phyloP scores from a whole-genome alignment of 257 asterid genomes.

The Asclepias syriaca region DNA sequence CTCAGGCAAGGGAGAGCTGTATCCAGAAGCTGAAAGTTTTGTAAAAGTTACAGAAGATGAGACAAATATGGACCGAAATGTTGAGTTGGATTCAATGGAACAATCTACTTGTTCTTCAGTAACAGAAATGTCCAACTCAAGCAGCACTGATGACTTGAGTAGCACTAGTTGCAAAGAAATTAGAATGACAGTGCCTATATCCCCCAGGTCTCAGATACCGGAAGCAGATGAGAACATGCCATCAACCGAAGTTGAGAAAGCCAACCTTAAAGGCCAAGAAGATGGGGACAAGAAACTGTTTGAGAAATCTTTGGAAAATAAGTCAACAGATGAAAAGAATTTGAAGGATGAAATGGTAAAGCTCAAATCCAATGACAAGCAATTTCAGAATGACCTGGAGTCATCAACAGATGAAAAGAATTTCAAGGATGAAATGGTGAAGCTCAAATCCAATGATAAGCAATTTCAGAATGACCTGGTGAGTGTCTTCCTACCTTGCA shows the following conservation, averaged over 20 bases:
- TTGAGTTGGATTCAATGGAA: slow-evolving; percentile 13
- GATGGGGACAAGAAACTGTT: slow-evolving; percentile 18
- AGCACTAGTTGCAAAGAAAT: slow-evolving; percentile 46
- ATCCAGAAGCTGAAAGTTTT: slow-evolving; percentile 21
- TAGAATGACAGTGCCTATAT: slow-evolving; percentile 20
- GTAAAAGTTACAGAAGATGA: slow-evolving; percentile 7
- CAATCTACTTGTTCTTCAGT: slow-evolving; percentile 35
- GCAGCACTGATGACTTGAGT: slow-evolving; percentile 23
- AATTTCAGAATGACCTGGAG: slow-evolving; percentile 25
- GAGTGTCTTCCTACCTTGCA: slow-evolving; percentile 5
- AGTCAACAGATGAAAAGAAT: not conserved
- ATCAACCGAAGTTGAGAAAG: slow-evolving; percentile 15
- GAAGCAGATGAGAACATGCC: slow-evolving; percentile 21
- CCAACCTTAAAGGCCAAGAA: slow-evolving; percentile 7
- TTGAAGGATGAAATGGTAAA: slow-evolving; percentile 18
- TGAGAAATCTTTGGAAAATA: slow-evolving; percentile 7
- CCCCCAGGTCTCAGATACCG: slow-evolving; percentile 20
- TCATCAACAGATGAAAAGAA: no score
- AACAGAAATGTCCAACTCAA: slow-evolving; percentile 23
- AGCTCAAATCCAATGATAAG: slow-evolving; percentile 29
- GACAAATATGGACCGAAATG: slow-evolving; percentile 8
- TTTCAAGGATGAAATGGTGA: slow-evolving; percentile 17
- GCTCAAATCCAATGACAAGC: slow-evolving; percentile 28
- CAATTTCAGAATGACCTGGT: slow-evolving; percentile 29
- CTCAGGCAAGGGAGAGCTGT: slow-evolving; percentile 25